Conservation (phyloP, 2,329 filamentous ascomycete genomes). For the Endoconidiophora laricicola region DNA sequence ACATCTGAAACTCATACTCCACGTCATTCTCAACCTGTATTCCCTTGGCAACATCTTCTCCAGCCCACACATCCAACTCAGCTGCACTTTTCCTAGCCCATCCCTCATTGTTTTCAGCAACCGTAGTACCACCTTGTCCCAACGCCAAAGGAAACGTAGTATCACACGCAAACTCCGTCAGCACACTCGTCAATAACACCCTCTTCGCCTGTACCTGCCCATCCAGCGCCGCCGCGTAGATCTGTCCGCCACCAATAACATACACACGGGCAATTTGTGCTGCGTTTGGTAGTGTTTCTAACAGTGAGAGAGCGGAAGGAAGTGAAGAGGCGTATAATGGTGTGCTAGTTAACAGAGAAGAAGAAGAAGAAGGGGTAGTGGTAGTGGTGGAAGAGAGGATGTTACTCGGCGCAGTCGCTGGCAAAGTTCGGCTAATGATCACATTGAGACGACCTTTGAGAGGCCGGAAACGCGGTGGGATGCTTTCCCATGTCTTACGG, state of each 20-base stretch:
- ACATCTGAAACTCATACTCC: slow-evolving; percentile 58
- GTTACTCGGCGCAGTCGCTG: slow-evolving; percentile 12
- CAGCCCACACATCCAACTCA: slow-evolving; percentile 46
- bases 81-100: slow-evolving; percentile 39
- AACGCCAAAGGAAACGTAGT: slow-evolving; percentile 52
- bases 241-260: slow-evolving; percentile 77
- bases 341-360: background rate
- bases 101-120: slow-evolving; percentile 14
- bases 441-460: slow-evolving; percentile 68
- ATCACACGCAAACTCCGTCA: slow-evolving; percentile 58
- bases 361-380: slow-evolving; percentile 8
- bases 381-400: slow-evolving; percentile 6
- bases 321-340: slow-evolving; percentile 42
- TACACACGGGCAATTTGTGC: slow-evolving; percentile 44
- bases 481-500: slow-evolving; percentile 88
- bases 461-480: slow-evolving; percentile 63
- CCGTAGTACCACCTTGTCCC: slow-evolving; percentile 17
- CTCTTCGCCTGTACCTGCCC: slow-evolving; percentile 28
- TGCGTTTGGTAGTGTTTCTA: slow-evolving; percentile 15
- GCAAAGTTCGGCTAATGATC: slow-evolving; percentile 48
- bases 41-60: slow-evolving; percentile 42
- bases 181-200: slow-evolving; percentile 54
- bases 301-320: slow-evolving; percentile 36
- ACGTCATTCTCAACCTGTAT: slow-evolving; percentile 46
- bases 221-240: slow-evolving; percentile 58